Conservation (phyloP, 768 basidiomycete genomes). For the Tylopilus felleus region DNA sequence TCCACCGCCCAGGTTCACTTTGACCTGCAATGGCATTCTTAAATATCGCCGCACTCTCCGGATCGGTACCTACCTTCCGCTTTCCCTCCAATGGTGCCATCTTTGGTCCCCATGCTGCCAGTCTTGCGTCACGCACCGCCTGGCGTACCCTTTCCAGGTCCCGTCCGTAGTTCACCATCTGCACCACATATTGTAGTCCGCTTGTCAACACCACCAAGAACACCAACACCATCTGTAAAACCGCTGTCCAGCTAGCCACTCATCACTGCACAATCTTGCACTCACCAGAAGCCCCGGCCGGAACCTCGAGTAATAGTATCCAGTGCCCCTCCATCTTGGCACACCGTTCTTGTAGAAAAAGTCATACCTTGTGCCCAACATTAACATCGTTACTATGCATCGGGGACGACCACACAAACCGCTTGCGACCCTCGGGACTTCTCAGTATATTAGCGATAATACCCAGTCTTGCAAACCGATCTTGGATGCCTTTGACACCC, state of each 20-base stretch:
- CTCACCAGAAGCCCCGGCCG: conserved; percentile 84
- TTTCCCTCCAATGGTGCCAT: conserved; percentile 57
- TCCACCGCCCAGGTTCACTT: conserved; percentile 60
- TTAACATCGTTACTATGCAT: neutral
- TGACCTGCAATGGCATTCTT: conserved; percentile 47
- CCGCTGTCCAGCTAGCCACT: neutral
- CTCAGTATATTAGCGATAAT: conserved; percentile 81
- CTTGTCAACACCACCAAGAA: conserved; percentile 80
- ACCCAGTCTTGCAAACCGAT: conserved; percentile 89
- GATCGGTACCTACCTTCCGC: conserved; percentile 54
- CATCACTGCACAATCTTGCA: conserved; percentile 4
- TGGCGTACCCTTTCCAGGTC: conserved; percentile 68
- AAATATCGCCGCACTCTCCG: neutral
- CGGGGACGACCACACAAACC: conserved; percentile 44
- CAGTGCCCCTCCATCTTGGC: conserved; percentile 93
- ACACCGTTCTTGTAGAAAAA: conserved; percentile 98
- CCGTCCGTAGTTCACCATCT: conserved; percentile 69
- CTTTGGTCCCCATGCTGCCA: conserved; percentile 82
- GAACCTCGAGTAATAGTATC: conserved; percentile 96
- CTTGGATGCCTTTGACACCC: conserved; percentile 73
- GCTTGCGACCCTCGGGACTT: conserved; percentile 67
- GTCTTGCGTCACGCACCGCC: conserved; percentile 58
- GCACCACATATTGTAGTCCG: conserved; percentile 78
- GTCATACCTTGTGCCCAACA: conserved; percentile 57
- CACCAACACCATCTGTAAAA: conserved; percentile 60